phyloP scores from a whole-genome alignment of 805 yeast genomes.

The Teunomyces funiuensis region DNA sequence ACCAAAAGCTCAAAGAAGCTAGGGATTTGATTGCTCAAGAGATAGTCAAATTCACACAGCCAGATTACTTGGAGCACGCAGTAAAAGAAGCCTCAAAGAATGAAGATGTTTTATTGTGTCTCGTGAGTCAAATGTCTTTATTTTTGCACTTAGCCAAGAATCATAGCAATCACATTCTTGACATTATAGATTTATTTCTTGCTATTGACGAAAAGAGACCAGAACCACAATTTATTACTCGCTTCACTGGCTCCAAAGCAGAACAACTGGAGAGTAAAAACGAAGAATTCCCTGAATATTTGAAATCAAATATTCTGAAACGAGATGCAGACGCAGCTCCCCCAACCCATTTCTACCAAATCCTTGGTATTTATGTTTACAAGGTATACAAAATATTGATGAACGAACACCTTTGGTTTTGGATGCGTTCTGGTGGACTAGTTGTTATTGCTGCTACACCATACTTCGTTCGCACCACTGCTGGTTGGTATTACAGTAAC shows the following conservation, averaged over 20 bases:
- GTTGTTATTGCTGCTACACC: constrained; percentile 25
- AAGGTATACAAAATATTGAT: constrained; percentile 17
- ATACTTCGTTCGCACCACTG: constrained; percentile 26
- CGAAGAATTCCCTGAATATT: constrained; percentile 6
- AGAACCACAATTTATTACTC: constrained; percentile 16
- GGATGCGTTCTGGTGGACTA: constrained; percentile 26
- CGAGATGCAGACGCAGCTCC: constrained; percentile 32
- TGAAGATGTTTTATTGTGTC: constrained; percentile 25
- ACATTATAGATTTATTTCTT: constrained; percentile 20
- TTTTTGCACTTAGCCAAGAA: constrained; percentile 19
- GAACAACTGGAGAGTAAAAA: constrained; percentile 3
- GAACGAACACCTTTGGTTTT: constrained; percentile 27
- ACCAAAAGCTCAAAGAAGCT: constrained; percentile 13
- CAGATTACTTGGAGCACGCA: constrained; percentile 5
- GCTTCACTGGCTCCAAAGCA: constrained; percentile 13
- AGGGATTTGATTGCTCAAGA: constrained; percentile 11
- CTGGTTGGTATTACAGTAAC: constrained; percentile 26
- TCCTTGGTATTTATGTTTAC: constrained; percentile 18
- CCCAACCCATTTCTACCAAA: constrained; percentile 23
- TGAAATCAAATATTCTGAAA: constrained; percentile 12
- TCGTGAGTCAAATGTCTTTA: constrained; percentile 25
- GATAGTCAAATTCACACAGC: constrained; percentile 11
- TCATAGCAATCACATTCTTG: constrained; percentile 14
- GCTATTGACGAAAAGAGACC: constrained; percentile 23
- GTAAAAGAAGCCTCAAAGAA: constrained; percentile 11